phyloP scores from a whole-genome alignment of 2,329 filamentous ascomycete species.

The Alternaria sp. region DNA sequence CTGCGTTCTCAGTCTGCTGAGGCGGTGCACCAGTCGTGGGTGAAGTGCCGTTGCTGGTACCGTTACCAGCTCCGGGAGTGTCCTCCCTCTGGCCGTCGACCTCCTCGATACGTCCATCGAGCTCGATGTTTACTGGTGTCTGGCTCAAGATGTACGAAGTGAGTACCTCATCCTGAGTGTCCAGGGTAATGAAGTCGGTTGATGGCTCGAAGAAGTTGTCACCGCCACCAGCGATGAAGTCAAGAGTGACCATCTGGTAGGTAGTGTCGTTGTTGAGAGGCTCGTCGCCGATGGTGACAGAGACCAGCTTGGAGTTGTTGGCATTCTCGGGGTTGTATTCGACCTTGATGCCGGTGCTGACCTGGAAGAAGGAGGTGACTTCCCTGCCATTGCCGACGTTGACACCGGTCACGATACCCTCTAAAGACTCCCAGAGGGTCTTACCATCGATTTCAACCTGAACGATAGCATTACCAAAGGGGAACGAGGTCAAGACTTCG shows the following conservation, averaged over 20 bases:
- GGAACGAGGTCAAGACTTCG: slow-evolving; percentile 68
- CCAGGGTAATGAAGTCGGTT: slow-evolving; percentile 56
- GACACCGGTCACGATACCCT: slow-evolving; percentile 63
- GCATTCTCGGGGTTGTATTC: slow-evolving; percentile 62
- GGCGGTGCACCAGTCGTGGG: slow-evolving; percentile 16
- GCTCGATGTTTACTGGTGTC: slow-evolving; percentile 58
- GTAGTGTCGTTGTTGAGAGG: slow-evolving; percentile 55
- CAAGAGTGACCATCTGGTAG: slow-evolving; percentile 67
- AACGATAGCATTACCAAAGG: slow-evolving; percentile 70
- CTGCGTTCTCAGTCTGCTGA: slow-evolving; percentile 19
- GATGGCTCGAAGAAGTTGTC: slow-evolving; percentile 64
- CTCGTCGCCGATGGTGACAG: slow-evolving; percentile 58
- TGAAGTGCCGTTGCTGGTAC: slow-evolving; percentile 25
- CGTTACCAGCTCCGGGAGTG: slow-evolving; percentile 17
- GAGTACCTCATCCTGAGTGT: slow-evolving; percentile 63
- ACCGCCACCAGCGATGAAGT: slow-evolving; percentile 66
- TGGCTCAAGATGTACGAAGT: slow-evolving; percentile 57
- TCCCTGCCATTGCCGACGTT: slow-evolving; percentile 62
- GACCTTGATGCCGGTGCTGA: slow-evolving; percentile 63
- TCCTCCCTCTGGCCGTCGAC: slow-evolving; percentile 31
- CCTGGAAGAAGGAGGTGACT: slow-evolving; percentile 67
- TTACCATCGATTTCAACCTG: slow-evolving; percentile 62
- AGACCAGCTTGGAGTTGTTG: slow-evolving; percentile 60
- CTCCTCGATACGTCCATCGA: slow-evolving; percentile 57
- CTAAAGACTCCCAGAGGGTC: slow-evolving; percentile 63